Base-by-base conservation (phyloP, 768 basidiomycete species). In the Epithele typhae region DNA sequence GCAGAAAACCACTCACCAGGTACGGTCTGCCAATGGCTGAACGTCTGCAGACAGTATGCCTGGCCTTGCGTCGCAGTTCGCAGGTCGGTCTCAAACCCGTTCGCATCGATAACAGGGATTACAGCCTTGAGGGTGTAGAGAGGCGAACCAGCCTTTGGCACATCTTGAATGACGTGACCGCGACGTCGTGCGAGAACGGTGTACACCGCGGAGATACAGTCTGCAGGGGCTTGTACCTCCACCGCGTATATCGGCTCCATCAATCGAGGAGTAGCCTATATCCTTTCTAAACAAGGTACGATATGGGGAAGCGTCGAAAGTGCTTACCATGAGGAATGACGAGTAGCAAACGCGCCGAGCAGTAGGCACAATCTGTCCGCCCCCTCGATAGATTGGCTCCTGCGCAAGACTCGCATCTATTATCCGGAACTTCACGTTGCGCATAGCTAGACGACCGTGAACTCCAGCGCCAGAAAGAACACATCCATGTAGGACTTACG, bases 11-110 rank as follows among this genome's bases (percentile, higher is more conserved):
- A 54, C 81, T 54, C 62, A 87, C 90, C 91, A 58, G 95, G 95
- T n/a, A 98, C 95, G 59, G 95, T 89, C 14, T 88, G 87, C 96
- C 96, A 99, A 59, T 99, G 96, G 65, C 98, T 95, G 67, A 98
- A 99, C 53, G 91, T 82, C 66, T 97, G 94, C 59, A 92, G 72
- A 61, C 93, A 96, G 73, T 97, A 98, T n/a, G 96, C 96, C 66
- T 98, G 96, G 22, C 96, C 96, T 67, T 96, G 92, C 21, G 96
- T 99, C 38, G 96, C 92, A 39, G 94, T 98, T 59, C 96, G 74
- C 63, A 99, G 69, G 70, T 99, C 96, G 4, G 94, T 96, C 73
- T 99, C 96, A 65, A 99, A 99, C 0, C 96, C 96, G 60, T 97
- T 97, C 37, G 96, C 91, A 62, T 99, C 96, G 53, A 99, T 92